Percentiles rank a stretch among this genome's conserved stretches.
These are phyloP conservation scores for Penicillium sp. DNA, from an alignment of 2,329 filamentous ascomycete genomes.

Conservation along the genomic window DNA sequence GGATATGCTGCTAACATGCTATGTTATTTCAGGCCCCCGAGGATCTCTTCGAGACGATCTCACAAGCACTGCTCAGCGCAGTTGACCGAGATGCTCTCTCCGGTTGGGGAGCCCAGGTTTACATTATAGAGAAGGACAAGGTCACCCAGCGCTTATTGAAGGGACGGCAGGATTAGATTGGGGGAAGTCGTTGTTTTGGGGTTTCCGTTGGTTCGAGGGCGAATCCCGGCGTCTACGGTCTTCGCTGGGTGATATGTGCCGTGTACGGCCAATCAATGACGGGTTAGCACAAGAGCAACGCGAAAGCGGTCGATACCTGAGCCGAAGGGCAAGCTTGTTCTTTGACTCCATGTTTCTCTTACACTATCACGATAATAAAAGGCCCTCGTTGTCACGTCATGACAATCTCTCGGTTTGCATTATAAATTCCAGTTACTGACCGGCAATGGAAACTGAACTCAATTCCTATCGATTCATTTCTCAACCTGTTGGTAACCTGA, in stretches of 20 bases:
- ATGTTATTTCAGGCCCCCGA: constrained; percentile 64
- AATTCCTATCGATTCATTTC: neutral
- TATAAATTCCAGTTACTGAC: neutral
- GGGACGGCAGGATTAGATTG: constrained; percentile 80
- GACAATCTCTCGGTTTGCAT: constrained; percentile 6
- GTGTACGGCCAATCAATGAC: constrained; percentile 19
- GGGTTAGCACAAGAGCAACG: constrained; percentile 17
- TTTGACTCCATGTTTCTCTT: constrained; percentile 21
- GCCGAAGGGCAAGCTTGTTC: constrained; percentile 9
- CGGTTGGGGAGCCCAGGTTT: constrained; percentile 97
- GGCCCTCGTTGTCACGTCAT: constrained; percentile 22
- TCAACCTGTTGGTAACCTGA: no score
- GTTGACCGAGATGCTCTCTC: constrained; percentile 95
- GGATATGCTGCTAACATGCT: neutral
- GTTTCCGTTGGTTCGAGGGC: constrained; percentile 26
- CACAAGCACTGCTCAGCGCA: constrained; percentile 89
- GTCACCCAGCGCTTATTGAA: constrained; percentile 98
- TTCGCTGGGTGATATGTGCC: constrained; percentile 25
- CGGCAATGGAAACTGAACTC: neutral
- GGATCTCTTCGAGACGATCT: constrained; percentile 97
- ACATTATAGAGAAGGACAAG: constrained; percentile 99
- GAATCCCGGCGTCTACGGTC: constrained; percentile 29
- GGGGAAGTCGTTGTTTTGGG: constrained; percentile 23
- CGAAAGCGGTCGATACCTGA: constrained; percentile 15
- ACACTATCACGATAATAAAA: constrained; percentile 29